Evolutionary conservation across 345 rosid species (phyloP), one percentile per base, ranked within the genome.

Genomic region (Boechera retrofracta): DNA sequence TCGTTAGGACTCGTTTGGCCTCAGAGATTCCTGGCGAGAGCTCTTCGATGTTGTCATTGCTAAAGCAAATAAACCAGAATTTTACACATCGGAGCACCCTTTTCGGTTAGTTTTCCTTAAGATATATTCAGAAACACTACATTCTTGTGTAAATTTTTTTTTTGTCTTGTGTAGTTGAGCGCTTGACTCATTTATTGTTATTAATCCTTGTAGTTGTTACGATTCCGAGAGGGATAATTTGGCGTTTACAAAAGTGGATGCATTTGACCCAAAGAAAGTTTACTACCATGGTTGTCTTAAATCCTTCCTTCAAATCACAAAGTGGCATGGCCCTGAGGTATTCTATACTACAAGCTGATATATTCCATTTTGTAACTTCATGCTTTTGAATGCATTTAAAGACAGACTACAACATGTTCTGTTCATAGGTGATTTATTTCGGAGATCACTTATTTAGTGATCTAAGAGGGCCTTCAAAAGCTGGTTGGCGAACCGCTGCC

Each of bases 401-500:
- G 54, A 58, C 12, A 12, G 7, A 67, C 36, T 38, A 38, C 38
- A 32, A 51, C 24, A 33, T 6, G 49, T 68, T 66, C 36, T 69
- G 63, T 71, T 48, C 38, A 10, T 69, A 89, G 99, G 99, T 95
- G 82, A 92, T 95, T 67, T 95, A 95, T 83, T 95, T 95, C 64
- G 98, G 99, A 62, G 99, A 95, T 85, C 99, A 95, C 85, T 81
- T 95, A 61, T 95, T 95, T 81, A 95, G 99, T 76, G 99, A 95
- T 71, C 82, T 95, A 64, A 86, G 98, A 79, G 97, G 98, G 5
- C 98, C 98, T 69, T 87, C 98, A 47, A 92, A 89, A 81, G 93
- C 98, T 71, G 98, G 98, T 76, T 94, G 98, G 98, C 92, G 97
- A 61, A 94, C 98, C 69, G 95, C 95, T 79, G 98, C 98, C 29